Base-by-base conservation (phyloP, 192 early-diverging fungal genomes). In the Linnemannia hyalina region DNA sequence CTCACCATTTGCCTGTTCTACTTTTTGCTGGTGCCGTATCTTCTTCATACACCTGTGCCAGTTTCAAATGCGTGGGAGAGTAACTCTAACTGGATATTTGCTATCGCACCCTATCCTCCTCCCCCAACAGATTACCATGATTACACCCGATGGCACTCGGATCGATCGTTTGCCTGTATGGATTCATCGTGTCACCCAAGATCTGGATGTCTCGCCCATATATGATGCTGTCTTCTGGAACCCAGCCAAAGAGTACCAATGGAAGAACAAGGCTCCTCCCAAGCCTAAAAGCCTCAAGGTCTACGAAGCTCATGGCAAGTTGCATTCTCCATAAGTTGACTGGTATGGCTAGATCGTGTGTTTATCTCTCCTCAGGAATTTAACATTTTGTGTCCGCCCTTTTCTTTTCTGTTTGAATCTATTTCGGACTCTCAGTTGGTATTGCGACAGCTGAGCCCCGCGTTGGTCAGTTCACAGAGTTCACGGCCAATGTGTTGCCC, bases 201-300 rank as follows among this genome's bases (percentile, higher is more conserved):
- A 98, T 76, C 89, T 98, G 75, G 82, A 72, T 76, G 92, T 94
- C 22, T 95, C 94, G 83, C 94, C 95, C 9, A 90, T 92, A n/a
- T 98, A 98, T 88, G 97, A 99, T 47, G 95, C 94, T 36, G 92
- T 97, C 29, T 99, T 97, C 90, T 99, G 97, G 97, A 95, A 99
- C 88, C 98, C 98, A 60, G 89, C 91, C 26, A 77, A 95, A 40
- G 85, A 89, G 69, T 98, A 98, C 83, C 75, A 82, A 22, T 96
- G 95, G 90, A 96, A 96, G 83, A 89, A 99, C 93, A 89, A 90
- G 83, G 79, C 88, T 9, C 97, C 96, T 35, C 88, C 91, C 52
- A 93, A 92, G 47, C 95, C 96, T 3, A 76, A 74, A 11, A 89
- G 90, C 70, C 88, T 97, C 38, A 89, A 95, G 38, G 95, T 98